Evolutionary conservation across 2,329 filamentous ascomycete genomes (phyloP).

Genomic region (Ophiostoma angusticollis): DNA sequence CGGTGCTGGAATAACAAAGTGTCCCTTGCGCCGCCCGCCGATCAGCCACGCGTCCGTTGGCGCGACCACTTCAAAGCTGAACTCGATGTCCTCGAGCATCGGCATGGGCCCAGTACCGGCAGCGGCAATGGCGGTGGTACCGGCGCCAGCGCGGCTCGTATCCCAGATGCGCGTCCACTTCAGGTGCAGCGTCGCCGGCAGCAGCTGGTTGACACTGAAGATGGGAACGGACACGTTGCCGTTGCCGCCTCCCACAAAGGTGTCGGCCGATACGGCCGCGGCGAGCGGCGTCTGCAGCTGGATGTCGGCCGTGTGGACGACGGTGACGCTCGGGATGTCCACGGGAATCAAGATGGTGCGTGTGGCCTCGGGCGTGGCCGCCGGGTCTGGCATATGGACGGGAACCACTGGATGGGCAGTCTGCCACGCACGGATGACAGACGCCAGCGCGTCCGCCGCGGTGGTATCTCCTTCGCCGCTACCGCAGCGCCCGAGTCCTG

Average conservation of each 20-base stretch:
- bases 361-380: constrained; percentile 24
- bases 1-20: constrained; percentile 49
- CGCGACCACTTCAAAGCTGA: constrained; percentile 70
- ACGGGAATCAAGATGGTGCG: constrained; percentile 75
- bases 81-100: constrained; percentile 48
- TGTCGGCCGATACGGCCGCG: constrained; percentile 16
- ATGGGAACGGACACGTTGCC: constrained; percentile 16
- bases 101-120: too few relatives aligned
- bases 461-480: constrained; percentile 10
- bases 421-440: constrained; percentile 28
- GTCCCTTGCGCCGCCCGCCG: constrained; percentile 66
- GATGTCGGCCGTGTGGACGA: constrained; percentile 70
- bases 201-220: constrained; percentile 50
- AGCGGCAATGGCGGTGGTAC: constrained; percentile 10
- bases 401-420: constrained; percentile 20
- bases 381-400: constrained; percentile 20
- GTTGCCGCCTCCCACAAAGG: constrained; percentile 11
- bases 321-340: constrained; percentile 69
- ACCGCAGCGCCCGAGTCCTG: constrained; percentile 27
- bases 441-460: constrained; percentile 19
- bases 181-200: constrained; percentile 48
- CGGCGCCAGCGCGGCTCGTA: constrained; percentile 26
- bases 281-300: constrained; percentile 30
- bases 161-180: constrained; percentile 53
- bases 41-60: constrained; percentile 70